Evolutionary conservation across 176 grass and related monocot genomes (phyloP).

Genomic region (Cymbopogon citratus): DNA sequence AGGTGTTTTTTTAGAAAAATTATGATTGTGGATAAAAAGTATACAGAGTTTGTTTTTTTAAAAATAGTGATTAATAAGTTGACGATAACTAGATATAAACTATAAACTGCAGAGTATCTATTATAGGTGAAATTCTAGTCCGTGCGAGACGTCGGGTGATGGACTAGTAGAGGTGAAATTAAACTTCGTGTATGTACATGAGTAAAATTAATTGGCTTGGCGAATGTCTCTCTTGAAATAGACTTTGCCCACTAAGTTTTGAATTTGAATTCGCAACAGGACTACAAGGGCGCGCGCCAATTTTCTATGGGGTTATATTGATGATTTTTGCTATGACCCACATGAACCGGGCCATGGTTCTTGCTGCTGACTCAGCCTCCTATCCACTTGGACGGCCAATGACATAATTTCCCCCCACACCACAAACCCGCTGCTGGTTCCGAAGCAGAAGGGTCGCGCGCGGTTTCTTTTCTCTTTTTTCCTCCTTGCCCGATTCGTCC

Average conservation of each 20-base stretch:
- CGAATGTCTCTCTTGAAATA: neutral
- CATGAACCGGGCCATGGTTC: neutral
- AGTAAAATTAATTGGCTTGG: neutral
- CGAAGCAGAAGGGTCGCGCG: neutral
- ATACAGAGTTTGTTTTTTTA: too few relatives aligned
- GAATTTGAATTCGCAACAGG: neutral
- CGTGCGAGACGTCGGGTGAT: too few relatives aligned
- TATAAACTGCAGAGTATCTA: too few relatives aligned
- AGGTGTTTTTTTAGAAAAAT: too few relatives aligned
- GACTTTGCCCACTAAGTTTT: neutral
- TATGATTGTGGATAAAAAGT: too few relatives aligned
- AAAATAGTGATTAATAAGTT: too few relatives aligned
- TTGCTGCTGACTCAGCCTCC: slow-evolving; percentile 14
- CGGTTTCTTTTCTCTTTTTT: slow-evolving; percentile 1
- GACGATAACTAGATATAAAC: too few relatives aligned
- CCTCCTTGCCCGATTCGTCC: neutral
- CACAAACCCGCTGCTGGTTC: neutral
- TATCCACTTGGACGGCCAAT: slow-evolving; percentile 12
- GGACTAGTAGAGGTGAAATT: too few relatives aligned
- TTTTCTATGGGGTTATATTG: neutral
- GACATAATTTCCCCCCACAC: neutral
- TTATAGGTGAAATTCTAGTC: too few relatives aligned
- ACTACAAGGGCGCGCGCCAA: neutral
- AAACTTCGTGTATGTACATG: too few relatives aligned
- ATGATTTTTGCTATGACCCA: slow-evolving; percentile 20